These are phyloP conservation scores for Candida loeiensis DNA, from an alignment of 805 yeast species.

Conservation along the genomic window DNA sequence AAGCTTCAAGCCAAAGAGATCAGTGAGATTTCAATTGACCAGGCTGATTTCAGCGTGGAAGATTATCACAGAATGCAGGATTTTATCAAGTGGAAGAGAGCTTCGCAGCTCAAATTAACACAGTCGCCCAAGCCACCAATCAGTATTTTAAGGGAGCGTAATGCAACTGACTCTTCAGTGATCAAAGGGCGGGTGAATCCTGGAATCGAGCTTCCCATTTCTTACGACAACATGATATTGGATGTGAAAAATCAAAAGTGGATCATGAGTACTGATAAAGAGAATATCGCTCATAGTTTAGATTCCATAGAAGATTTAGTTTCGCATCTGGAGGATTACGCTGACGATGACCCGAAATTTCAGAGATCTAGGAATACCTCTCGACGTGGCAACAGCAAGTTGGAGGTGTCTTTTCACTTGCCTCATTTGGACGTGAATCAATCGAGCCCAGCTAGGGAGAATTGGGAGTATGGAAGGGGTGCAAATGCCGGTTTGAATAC, in stretches of 20 bases:
- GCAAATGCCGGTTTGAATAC: conserved; percentile 12
- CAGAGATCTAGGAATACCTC: conserved; percentile 4
- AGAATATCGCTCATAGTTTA: conserved; percentile 25
- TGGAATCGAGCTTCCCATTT: conserved; percentile 28
- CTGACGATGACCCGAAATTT: conserved; percentile 2
- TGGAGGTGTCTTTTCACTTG: conserved; percentile 41
- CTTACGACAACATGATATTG: conserved; percentile 28
- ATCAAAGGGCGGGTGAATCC: conserved; percentile 35
- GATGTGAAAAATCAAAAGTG: conserved; percentile 21
- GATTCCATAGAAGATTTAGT: conserved; percentile 39
- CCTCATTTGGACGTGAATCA: conserved; percentile 21
- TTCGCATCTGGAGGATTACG: conserved; percentile 11
- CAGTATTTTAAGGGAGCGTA: conserved; percentile 10
- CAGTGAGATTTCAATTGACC: conserved; percentile 18
- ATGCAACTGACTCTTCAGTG: conserved; percentile 9
- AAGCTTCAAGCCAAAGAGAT: conserved; percentile 9
- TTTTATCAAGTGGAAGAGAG: conserved; percentile 34
- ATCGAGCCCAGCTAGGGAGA: neutral
- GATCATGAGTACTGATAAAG: conserved; percentile 21
- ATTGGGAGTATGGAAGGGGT: conserved; percentile 9
- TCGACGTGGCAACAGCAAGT: conserved; percentile 15
- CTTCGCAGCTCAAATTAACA: conserved; percentile 33
- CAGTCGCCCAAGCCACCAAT: conserved; percentile 11
- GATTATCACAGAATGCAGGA: conserved; percentile 17
- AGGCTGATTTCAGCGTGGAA: conserved; percentile 19